Evolutionary conservation across 768 basidiomycete species (phyloP), one percentile per base, ranked within the genome.

Genomic region (Lepiota venenata): DNA sequence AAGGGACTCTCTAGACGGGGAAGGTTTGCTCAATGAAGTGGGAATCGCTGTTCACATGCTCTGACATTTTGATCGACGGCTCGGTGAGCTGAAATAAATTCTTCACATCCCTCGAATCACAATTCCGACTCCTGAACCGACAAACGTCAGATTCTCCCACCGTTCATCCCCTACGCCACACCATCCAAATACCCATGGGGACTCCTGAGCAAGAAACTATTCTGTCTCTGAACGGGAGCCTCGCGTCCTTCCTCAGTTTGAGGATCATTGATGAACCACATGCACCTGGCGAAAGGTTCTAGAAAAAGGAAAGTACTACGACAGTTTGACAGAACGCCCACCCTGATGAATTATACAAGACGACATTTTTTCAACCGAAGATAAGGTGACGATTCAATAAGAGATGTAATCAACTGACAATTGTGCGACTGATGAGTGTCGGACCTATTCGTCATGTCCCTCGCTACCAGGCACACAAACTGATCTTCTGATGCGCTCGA

Each of bases 11-110:
- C 15, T 10, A 1, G 11, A 25, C 12, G 25, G 9, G 15, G 44
- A 46, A 46, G 25, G 16, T 39, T 25, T 2, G 37, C 22, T n/a
- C 21, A 25, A 39, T 39, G 37, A 38, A 38, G 20, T 32, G 48
- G 14, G 12, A 22, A 39, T 49, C 35, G 16, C 36, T 21, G 15
- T 8, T 38, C 48, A n/a, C 36, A 49, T 49, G 48, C 20, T 36
- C 21, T 49, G 48, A 27, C 48, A 49, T 49, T 39, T n/a, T 49
- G 37, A 49, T 39, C 35, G 48, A 49, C 37, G 21, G 11, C 32
- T 32, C 32, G 32, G 32, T 32, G 32, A 32, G 32, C 32, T 32
- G 32, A 32, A 32, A 3, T 32, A 32, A 32, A 32, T 4, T 32
- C 8, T 32, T 32, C 32, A 32, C 32, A 32, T 32, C 32, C 32